phyloP scores from a whole-genome alignment of 164 flowering plant species.

The Vitis cinerea region DNA sequence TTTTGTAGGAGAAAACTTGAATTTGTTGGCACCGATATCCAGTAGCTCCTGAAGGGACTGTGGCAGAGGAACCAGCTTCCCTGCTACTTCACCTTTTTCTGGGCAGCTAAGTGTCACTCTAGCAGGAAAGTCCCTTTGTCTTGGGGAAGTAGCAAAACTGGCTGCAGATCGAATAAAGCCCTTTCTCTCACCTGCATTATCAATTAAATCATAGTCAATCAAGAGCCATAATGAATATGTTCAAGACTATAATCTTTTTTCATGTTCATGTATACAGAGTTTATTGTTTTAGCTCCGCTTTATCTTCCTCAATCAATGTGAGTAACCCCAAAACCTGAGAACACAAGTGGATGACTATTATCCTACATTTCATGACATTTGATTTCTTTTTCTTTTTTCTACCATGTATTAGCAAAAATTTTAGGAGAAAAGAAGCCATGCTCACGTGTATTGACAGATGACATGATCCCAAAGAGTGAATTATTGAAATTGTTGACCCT shows the following conservation, averaged over 20 bases:
- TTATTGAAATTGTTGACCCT: slow-evolving; percentile 33
- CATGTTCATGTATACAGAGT: too few relatives aligned
- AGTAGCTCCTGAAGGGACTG: slow-evolving; percentile 40
- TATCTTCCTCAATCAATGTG: too few relatives aligned
- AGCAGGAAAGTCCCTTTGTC: slow-evolving; percentile 3
- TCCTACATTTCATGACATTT: too few relatives aligned
- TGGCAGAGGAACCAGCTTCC: slow-evolving; percentile 45
- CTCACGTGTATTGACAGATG: slow-evolving; percentile 34
- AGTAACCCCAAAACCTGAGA: too few relatives aligned
- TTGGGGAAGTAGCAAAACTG: not conserved
- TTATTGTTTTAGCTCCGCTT: too few relatives aligned
- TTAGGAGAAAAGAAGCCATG: not conserved
- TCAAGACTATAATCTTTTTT: too few relatives aligned
- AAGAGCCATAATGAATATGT: too few relatives aligned
- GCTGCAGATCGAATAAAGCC: slow-evolving; percentile 6
- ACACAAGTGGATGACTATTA: too few relatives aligned
- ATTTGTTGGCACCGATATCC: slow-evolving; percentile 40
- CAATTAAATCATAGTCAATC: not conserved
- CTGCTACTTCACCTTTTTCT: slow-evolving; percentile 30
- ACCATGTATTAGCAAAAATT: too few relatives aligned
- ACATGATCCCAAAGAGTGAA: slow-evolving; percentile 51
- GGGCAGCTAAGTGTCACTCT: slow-evolving; percentile 55
- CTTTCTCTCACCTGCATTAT: slow-evolving; percentile 18
- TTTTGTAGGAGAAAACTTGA: slow-evolving; percentile 30
- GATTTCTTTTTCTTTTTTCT: too few relatives aligned